Conservation (phyloP, 148 eudicot genomes). For the Rhododendron ovatum region DNA sequence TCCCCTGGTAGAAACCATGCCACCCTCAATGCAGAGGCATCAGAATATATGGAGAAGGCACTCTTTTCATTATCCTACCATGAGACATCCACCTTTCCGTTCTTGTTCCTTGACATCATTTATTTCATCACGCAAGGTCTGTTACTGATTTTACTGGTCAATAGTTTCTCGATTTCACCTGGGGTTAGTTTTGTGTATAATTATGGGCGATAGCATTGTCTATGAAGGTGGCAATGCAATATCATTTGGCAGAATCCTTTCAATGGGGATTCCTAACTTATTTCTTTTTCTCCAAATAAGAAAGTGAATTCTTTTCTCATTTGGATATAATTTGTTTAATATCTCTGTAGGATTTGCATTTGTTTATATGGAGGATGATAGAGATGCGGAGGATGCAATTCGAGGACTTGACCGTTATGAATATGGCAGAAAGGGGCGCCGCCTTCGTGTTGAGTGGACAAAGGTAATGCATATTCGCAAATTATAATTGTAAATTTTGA, state of each 20-base stretch:
- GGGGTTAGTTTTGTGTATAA: constrained; percentile 10
- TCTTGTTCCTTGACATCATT: constrained; percentile 64
- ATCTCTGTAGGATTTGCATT: constrained; percentile 65
- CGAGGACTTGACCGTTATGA: constrained; percentile 68
- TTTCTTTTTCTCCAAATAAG: not conserved
- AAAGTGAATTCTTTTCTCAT: not conserved
- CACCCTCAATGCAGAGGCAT: constrained; percentile 51
- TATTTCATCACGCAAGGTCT: constrained; percentile 69
- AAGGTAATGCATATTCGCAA: constrained; percentile 47
- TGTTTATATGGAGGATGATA: constrained; percentile 82
- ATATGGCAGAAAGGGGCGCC: constrained; percentile 86
- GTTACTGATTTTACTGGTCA: constrained; percentile 49
- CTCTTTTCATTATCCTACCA: constrained; percentile 51
- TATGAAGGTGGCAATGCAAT: constrained; percentile 7
- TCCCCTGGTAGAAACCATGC: constrained; percentile 35
- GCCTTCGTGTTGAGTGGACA: constrained; percentile 95
- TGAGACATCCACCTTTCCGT: constrained; percentile 60
- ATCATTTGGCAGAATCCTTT: constrained; percentile 6
- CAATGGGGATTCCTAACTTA: not conserved
- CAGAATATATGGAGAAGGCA: constrained; percentile 52
- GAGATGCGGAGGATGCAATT: constrained; percentile 93
- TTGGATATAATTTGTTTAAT: not conserved
- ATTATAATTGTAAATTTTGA: not conserved
- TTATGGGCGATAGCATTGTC: not conserved
- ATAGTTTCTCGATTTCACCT: constrained; percentile 23